Conservation (phyloP, 345 rosid species). For the Gossypium longicalyx region DNA sequence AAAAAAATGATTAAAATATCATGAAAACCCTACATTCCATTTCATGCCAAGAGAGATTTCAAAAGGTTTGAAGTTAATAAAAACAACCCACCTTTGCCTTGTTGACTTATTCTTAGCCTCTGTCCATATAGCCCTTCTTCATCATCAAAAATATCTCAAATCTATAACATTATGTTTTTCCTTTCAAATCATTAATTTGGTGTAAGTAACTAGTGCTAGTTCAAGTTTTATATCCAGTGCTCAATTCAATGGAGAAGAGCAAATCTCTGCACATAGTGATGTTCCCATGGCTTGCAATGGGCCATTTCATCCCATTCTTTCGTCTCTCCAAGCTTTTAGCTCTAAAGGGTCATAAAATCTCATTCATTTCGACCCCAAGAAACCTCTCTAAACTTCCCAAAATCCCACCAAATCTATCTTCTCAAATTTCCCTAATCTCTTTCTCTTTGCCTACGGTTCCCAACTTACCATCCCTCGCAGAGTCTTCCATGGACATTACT, state of each 20-base stretch:
- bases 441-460: constrained; percentile 18
- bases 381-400: constrained; percentile 29
- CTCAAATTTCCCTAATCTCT: constrained; percentile 6
- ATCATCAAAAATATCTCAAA: too few species aligned
- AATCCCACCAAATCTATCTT: constrained; percentile 25
- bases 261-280: constrained; percentile 27
- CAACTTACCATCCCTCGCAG: constrained; percentile 27
- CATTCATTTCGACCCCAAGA: constrained; percentile 38
- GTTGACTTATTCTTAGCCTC: neutral
- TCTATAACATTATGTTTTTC: too few species aligned
- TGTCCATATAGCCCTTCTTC: neutral
- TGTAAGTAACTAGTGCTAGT: neutral
- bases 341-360: constrained; percentile 34
- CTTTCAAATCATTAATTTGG: too few species aligned
- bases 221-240: neutral
- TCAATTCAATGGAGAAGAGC: neutral
- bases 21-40: neutral
- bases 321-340: constrained; percentile 37
- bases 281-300: constrained; percentile 51
- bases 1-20: neutral
- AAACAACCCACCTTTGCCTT: neutral
- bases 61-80: too few species aligned
- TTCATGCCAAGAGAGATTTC: neutral
- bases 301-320: constrained; percentile 41
- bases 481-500: constrained; percentile 39